Evolutionary conservation across 495 filamentous ascomycete genomes (phyloP).

Genomic region (Umbilicaria muhlenbergii): DNA sequence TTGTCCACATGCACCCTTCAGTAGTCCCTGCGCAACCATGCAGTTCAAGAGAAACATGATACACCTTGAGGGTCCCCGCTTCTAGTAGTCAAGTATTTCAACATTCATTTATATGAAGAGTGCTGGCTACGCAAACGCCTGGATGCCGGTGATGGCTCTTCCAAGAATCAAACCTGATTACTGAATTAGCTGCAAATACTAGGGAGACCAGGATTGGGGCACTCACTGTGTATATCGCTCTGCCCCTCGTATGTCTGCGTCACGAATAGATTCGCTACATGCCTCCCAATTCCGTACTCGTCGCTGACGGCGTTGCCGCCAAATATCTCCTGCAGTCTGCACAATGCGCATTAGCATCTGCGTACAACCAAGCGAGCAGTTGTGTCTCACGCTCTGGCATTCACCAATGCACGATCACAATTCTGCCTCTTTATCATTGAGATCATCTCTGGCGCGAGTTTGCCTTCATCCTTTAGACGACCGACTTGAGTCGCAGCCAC

Average conservation of each 20-base stretch:
- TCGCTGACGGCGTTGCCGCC: conserved; percentile 95
- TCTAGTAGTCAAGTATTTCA: too few species aligned
- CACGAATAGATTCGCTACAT: conserved; percentile 93
- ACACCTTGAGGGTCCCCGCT: too few species aligned
- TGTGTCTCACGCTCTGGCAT: conserved; percentile 50
- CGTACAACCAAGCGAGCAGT: not conserved
- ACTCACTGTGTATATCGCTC: conserved; percentile 87
- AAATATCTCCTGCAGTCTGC: conserved; percentile 81
- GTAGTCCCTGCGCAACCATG: too few species aligned
- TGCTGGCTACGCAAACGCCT: conserved; percentile 41
- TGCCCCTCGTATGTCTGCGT: conserved; percentile 97
- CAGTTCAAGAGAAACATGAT: too few species aligned
- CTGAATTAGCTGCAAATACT: conserved; percentile 1
- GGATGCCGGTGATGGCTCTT: conserved; percentile 52
- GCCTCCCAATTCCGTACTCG: conserved; percentile 86
- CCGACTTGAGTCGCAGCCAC: conserved; percentile 81
- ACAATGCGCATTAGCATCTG: not conserved
- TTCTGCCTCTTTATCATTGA: conserved; percentile 98
- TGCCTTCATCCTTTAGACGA: conserved; percentile 79
- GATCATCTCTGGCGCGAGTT: conserved; percentile 88
- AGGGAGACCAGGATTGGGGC: not conserved
- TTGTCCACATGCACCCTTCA: too few species aligned
- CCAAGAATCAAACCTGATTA: conserved; percentile 47
- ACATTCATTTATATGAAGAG: too few species aligned
- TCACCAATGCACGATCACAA: conserved; percentile 75